phyloP scores from a whole-genome alignment of 805 yeast species.

The Wickerhamiella brachini region DNA sequence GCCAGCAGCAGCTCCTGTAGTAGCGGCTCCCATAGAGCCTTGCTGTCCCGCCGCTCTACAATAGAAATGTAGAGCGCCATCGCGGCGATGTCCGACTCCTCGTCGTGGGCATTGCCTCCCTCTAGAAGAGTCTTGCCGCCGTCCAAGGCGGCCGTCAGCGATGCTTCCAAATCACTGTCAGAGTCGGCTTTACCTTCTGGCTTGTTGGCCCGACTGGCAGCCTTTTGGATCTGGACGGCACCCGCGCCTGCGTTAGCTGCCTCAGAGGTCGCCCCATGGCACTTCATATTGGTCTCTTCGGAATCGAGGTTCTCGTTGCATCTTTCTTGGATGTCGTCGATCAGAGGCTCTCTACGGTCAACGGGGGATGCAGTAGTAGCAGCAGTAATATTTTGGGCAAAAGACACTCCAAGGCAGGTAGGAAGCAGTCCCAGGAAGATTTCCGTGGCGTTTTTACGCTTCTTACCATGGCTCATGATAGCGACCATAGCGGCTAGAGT shows the following conservation, averaged over 20 bases:
- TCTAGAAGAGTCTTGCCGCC: slow-evolving; percentile 8
- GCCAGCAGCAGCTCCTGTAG: slow-evolving; percentile 38
- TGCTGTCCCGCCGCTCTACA: slow-evolving; percentile 15
- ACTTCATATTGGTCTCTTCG: not conserved
- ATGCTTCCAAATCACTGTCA: not conserved
- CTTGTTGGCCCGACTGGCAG: no score
- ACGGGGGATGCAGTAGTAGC: not conserved
- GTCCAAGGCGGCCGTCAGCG: not conserved
- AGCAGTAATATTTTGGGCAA: not conserved
- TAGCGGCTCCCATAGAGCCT: slow-evolving; percentile 21
- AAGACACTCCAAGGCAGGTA: not conserved
- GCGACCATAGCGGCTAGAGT: slow-evolving; percentile 1
- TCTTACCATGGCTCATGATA: not conserved
- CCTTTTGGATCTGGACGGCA: not conserved
- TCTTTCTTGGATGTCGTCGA: not conserved
- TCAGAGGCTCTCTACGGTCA: not conserved
- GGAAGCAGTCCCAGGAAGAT: slow-evolving; percentile 7
- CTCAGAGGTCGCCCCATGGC: not conserved
- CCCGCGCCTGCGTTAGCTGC: not conserved
- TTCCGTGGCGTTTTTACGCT: slow-evolving; percentile 1
- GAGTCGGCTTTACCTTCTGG: not conserved
- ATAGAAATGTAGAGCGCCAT: slow-evolving; percentile 14
- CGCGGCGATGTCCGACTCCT: slow-evolving; percentile 2
- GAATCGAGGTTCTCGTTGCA: not conserved
- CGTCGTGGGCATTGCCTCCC: slow-evolving; percentile 4